phyloP scores from a whole-genome alignment of 805 yeast genomes.

The Zygotorulaspora florentina region DNA sequence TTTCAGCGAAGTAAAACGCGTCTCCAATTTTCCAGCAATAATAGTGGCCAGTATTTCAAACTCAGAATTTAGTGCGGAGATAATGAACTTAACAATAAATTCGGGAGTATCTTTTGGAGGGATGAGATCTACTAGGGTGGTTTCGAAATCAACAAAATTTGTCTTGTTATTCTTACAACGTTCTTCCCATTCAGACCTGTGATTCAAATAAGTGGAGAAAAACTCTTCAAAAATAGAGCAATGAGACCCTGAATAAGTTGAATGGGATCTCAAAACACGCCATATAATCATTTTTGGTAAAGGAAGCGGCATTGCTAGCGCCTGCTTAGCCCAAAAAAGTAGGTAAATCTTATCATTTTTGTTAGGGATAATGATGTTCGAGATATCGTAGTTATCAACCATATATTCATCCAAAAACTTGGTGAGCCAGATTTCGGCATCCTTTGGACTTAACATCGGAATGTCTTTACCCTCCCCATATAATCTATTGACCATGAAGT shows the following conservation, averaged over 20 bases:
- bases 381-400: constrained; percentile 48
- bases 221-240: constrained; percentile 47
- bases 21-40: constrained; percentile 49
- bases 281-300: constrained; percentile 52
- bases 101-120: constrained; percentile 55
- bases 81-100: constrained; percentile 58
- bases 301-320: constrained; percentile 47
- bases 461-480: constrained; percentile 49
- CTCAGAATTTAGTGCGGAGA: constrained; percentile 47
- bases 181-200: constrained; percentile 44
- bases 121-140: constrained; percentile 52
- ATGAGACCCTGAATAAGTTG: constrained; percentile 32
- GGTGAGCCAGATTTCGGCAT: constrained; percentile 46
- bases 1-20: constrained; percentile 55
- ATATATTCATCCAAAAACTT: constrained; percentile 43
- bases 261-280: constrained; percentile 39
- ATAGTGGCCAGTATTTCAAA: constrained; percentile 42
- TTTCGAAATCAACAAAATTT: constrained; percentile 53
- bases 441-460: constrained; percentile 61
- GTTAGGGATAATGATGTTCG: constrained; percentile 43
- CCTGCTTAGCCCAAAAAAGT: constrained; percentile 69
- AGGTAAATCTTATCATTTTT: constrained; percentile 54
- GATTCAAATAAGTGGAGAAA: constrained; percentile 41
- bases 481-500: constrained; percentile 50
- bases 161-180: constrained; percentile 47